Conservation (phyloP, 2,329 filamentous ascomycete genomes). For the Metarhizium guizhouense region DNA sequence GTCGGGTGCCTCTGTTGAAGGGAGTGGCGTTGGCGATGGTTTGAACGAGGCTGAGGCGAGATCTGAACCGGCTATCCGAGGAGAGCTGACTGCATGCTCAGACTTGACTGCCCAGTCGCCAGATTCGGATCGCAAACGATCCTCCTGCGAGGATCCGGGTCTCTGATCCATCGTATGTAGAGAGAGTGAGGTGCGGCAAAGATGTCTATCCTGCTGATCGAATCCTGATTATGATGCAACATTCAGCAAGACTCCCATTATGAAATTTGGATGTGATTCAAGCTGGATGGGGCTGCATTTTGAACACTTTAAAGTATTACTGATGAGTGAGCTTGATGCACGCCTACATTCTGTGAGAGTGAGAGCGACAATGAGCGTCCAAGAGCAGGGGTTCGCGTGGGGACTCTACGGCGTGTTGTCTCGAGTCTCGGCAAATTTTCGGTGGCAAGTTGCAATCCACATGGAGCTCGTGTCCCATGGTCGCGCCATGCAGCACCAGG, state of each 20-base stretch:
- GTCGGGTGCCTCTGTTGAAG: constrained; percentile 20
- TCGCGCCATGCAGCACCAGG: background rate
- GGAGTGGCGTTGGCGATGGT: constrained; percentile 20
- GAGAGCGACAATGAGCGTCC: background rate
- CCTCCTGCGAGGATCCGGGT: constrained; percentile 13
- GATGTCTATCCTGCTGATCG: background rate
- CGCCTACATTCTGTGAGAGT: background rate
- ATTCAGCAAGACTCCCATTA: background rate
- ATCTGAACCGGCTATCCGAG: constrained; percentile 13
- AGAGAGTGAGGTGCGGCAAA: background rate
- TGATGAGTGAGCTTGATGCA: background rate
- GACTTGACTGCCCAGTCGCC: constrained; percentile 18
- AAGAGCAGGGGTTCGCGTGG: background rate
- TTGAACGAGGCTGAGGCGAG: constrained; percentile 14
- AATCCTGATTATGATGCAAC: background rate
- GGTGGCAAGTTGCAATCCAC: constrained; percentile 1
- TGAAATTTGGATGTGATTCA: background rate
- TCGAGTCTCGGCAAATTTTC: constrained; percentile 9
- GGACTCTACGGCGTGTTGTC: background rate
- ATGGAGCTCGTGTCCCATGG: background rate
- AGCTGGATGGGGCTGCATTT: background rate
- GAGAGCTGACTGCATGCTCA: constrained; percentile 15
- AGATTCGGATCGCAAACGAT: constrained; percentile 17
- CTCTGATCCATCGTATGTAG: constrained; percentile 17
- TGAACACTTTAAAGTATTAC: background rate